Conservation (phyloP, 768 basidiomycete species). For the Gymnopilus dilepis region DNA sequence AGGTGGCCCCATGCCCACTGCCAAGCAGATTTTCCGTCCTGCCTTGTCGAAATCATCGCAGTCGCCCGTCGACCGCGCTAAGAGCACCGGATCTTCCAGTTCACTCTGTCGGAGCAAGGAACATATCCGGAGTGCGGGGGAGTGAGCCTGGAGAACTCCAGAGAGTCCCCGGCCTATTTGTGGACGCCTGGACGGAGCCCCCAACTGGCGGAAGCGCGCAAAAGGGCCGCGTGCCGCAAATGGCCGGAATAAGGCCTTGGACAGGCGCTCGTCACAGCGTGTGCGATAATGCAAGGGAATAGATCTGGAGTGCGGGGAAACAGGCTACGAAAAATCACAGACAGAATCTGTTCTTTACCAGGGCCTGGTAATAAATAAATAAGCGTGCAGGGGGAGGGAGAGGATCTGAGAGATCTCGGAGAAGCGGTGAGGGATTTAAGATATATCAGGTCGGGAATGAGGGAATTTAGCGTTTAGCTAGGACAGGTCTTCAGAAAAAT, state of each 20-base stretch:
- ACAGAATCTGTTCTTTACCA: not conserved
- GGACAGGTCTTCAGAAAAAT: not conserved
- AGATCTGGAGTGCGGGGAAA: slow-evolving; percentile 2
- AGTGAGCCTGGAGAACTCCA: too few species aligned
- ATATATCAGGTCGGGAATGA: not conserved
- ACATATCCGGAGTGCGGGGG: slow-evolving; percentile 7
- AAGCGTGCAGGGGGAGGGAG: not conserved
- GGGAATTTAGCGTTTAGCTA: slow-evolving; percentile 9
- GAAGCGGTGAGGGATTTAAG: not conserved
- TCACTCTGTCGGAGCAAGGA: not conserved
- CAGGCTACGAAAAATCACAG: not conserved
- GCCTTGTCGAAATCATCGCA: too few species aligned
- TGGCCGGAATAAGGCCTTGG: not conserved
- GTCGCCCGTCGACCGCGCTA: not conserved
- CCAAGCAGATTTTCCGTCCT: too few species aligned
- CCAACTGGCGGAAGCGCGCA: not conserved
- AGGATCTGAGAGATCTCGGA: not conserved
- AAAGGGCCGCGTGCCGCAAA: not conserved
- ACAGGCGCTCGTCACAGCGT: too few species aligned
- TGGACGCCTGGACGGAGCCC: not conserved
- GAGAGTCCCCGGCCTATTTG: slow-evolving; percentile 1
- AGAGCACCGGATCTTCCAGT: slow-evolving; percentile 4
- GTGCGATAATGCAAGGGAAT: too few species aligned
- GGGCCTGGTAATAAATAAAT: not conserved
- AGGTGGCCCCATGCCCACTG: not conserved